Evolutionary conservation across 2,329 filamentous ascomycete genomes (phyloP).

Genomic region (Fusarium haematococcum): DNA sequence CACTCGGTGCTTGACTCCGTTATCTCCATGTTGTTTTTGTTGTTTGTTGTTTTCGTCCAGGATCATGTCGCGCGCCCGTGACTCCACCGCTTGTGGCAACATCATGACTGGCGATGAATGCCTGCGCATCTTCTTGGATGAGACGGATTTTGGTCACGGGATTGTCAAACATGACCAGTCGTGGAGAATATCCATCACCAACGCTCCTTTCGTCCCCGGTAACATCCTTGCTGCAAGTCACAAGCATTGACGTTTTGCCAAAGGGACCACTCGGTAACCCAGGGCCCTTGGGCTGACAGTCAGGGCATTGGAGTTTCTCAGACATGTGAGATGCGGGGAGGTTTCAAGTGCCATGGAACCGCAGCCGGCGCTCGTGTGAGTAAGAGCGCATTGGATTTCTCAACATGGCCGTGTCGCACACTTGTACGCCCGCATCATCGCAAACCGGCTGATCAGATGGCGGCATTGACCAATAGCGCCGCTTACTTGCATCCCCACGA

Average conservation of each 20-base stretch:
- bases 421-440: constrained; percentile 11
- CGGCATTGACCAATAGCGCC: constrained; percentile 31
- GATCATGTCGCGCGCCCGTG: constrained; percentile 8
- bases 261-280: background rate
- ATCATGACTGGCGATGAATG: constrained; percentile 14
- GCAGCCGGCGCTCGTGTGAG: constrained; percentile 6
- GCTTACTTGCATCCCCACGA: constrained; percentile 32
- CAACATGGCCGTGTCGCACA: constrained; percentile 13
- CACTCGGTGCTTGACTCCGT: constrained; percentile 22
- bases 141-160: constrained; percentile 23
- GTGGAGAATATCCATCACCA: background rate
- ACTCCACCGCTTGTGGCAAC: constrained; percentile 33
- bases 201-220: background rate
- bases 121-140: constrained; percentile 18
- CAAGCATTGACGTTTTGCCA: constrained; percentile 2
- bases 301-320: constrained; percentile 2
- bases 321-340: constrained; percentile 34
- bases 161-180: constrained; percentile 12
- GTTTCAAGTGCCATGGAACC: constrained; percentile 19
- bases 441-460: background rate
- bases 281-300: background rate
- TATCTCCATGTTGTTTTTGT: constrained; percentile 29
- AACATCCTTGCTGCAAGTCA: constrained; percentile 1
- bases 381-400: constrained; percentile 7
- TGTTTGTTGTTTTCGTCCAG: constrained; percentile 32